Evolutionary conservation across 352 stramenopile genomes (phyloP).

Genomic region (Globisporangium spiculum): DNA sequence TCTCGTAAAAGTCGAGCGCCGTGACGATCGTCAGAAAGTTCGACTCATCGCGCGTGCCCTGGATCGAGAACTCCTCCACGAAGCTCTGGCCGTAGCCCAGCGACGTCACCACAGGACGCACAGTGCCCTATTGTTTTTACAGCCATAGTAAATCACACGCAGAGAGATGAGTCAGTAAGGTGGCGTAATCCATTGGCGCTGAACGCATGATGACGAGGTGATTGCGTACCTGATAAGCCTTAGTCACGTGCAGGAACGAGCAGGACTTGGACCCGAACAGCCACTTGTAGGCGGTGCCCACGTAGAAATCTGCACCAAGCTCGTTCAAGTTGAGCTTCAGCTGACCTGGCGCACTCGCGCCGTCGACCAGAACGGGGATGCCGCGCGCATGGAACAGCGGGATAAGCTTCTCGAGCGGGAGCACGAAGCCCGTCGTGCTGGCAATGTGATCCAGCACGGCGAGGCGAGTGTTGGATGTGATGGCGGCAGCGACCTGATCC

Average conservation of each 20-base stretch:
- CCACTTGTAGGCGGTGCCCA: slow-evolving; percentile 84
- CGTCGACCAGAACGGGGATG: slow-evolving; percentile 80
- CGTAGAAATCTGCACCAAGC: slow-evolving; percentile 79
- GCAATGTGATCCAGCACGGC: slow-evolving; percentile 84
- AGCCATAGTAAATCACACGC: not conserved
- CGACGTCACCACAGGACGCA: slow-evolving; percentile 79
- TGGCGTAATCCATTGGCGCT: not conserved
- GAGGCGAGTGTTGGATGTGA: slow-evolving; percentile 81
- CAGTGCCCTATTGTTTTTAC: slow-evolving; percentile 36
- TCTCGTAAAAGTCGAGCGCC: slow-evolving; percentile 83
- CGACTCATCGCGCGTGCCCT: slow-evolving; percentile 78
- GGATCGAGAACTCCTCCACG: slow-evolving; percentile 82
- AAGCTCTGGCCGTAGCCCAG: slow-evolving; percentile 79
- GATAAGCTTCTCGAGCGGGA: slow-evolving; percentile 82
- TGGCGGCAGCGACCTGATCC: slow-evolving; percentile 64
- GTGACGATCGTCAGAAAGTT: slow-evolving; percentile 84
- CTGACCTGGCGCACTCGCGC: slow-evolving; percentile 72
- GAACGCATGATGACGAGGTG: not conserved
- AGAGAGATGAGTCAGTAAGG: not conserved
- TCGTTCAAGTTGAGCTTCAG: slow-evolving; percentile 65
- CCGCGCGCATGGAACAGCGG: slow-evolving; percentile 71
- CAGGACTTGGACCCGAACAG: slow-evolving; percentile 85
- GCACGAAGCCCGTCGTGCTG: slow-evolving; percentile 69
- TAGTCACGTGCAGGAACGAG: slow-evolving; percentile 83
- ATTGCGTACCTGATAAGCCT: slow-evolving; percentile 48